Percentiles rank a stretch among this genome's conserved stretches.
Conservation (phyloP, 2,329 filamentous ascomycete genomes). For the Cercospora sp. region DNA sequence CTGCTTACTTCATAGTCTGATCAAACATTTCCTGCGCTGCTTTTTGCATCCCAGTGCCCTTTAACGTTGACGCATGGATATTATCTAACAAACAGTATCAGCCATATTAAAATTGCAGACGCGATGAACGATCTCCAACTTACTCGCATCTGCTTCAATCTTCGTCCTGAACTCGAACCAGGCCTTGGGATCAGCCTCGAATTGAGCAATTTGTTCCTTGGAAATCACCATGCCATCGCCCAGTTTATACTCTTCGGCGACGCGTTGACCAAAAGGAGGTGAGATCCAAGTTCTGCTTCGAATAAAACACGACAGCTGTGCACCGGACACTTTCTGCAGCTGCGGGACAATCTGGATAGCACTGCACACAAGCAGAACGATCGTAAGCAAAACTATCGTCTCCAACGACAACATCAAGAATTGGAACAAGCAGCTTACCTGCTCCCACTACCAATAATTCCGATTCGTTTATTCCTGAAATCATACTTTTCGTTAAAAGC, state of each 20-base stretch:
- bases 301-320: slow-evolving; percentile 61
- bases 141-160: slow-evolving; percentile 53
- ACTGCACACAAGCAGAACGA: no score
- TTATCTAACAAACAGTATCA: slow-evolving; percentile 47
- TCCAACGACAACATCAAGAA: no score
- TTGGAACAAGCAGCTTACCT: no score
- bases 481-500: slow-evolving; percentile 39
- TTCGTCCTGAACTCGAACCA: slow-evolving; percentile 54
- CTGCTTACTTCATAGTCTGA: slow-evolving; percentile 42
- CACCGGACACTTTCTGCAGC: slow-evolving; percentile 38
- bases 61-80: slow-evolving; percentile 43
- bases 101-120: background rate
- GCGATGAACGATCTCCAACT: background rate
- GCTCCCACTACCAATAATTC: slow-evolving; percentile 45
- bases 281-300: slow-evolving; percentile 66
- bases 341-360: slow-evolving; percentile 46
- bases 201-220: slow-evolving; percentile 56
- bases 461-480: slow-evolving; percentile 40
- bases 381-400: no score
- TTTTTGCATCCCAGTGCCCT: slow-evolving; percentile 42
- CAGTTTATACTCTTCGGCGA: slow-evolving; percentile 39
- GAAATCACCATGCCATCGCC: slow-evolving; percentile 55
- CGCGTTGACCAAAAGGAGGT: slow-evolving; percentile 50
- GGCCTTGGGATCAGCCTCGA: slow-evolving; percentile 57
- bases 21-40: slow-evolving; percentile 42